Evolutionary conservation across 345 rosid species (phyloP).

Genomic region (Combretum micranthum): DNA sequence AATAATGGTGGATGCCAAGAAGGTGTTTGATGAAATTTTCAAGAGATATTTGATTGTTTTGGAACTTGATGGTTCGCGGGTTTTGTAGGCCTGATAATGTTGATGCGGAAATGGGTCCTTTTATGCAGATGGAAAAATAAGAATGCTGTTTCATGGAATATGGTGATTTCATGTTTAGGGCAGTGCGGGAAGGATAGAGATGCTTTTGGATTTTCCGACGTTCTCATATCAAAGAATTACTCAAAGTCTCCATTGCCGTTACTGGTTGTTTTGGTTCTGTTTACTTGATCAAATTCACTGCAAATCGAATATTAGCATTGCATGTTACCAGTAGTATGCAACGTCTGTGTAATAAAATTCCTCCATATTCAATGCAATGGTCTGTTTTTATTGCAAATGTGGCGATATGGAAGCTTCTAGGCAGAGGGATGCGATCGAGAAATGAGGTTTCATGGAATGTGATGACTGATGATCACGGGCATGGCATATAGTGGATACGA

Average conservation of each 20-base stretch:
- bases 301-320: constrained; percentile 1
- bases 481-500: constrained; percentile 15
- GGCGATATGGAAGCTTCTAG: constrained; percentile 13
- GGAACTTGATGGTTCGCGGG: constrained; percentile 16
- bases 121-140: constrained; percentile 7
- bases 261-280: constrained; percentile 8
- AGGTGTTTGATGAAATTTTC: constrained; percentile 12
- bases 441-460: constrained; percentile 12
- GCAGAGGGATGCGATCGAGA: constrained; percentile 1
- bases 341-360: not conserved
- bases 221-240: constrained; percentile 3
- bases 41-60: constrained; percentile 11
- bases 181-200: constrained; percentile 13
- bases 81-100: constrained; percentile 10
- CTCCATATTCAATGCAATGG: constrained; percentile 2
- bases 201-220: constrained; percentile 8
- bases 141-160: constrained; percentile 18
- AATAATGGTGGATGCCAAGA: constrained; percentile 12
- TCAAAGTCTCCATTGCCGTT: constrained; percentile 11
- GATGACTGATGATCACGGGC: constrained; percentile 10
- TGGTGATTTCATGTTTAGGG: constrained; percentile 18
- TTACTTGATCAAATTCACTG: not conserved
- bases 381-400: constrained; percentile 16
- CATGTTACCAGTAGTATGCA: not conserved
- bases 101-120: constrained; percentile 7